These are phyloP conservation scores for Arthromyces matolae DNA, from an alignment of 768 basidiomycete genomes.

Conservation along the genomic window DNA sequence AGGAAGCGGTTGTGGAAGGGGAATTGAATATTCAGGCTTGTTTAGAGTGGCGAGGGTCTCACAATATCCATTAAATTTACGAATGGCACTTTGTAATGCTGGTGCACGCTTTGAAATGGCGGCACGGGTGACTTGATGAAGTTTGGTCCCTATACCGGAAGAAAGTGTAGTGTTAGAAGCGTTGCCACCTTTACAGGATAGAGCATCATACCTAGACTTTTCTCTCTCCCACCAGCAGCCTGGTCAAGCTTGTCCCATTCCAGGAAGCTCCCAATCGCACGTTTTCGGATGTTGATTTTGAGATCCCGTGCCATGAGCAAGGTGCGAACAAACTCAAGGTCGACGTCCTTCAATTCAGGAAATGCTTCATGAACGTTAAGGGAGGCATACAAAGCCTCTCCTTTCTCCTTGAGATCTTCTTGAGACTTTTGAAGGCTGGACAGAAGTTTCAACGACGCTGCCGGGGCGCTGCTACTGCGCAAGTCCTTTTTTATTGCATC, in stretches of 20 bases:
- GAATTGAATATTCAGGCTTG: conserved; percentile 25
- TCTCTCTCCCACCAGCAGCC: conserved; percentile 26
- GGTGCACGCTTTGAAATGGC: conserved; percentile 29
- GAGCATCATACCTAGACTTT: conserved; percentile 28
- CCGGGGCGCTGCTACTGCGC: not conserved
- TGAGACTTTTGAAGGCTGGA: not conserved
- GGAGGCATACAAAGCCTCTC: conserved; percentile 30
- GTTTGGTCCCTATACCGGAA: conserved; percentile 27
- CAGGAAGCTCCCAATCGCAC: conserved; percentile 31
- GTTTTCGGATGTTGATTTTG: conserved; percentile 37
- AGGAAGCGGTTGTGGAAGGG: conserved; percentile 28
- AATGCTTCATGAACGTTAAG: conserved; percentile 30
- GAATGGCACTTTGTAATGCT: conserved; percentile 24
- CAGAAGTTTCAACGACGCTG: not conserved
- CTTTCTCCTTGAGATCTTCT: conserved; percentile 9
- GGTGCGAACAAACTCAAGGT: conserved; percentile 24
- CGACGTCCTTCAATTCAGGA: conserved; percentile 29
- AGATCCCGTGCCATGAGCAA: conserved; percentile 30
- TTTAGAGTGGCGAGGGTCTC: conserved; percentile 20
- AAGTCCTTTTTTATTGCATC: not conserved
- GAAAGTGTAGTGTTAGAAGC: not conserved
- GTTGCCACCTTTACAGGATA: too few species aligned
- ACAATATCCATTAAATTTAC: conserved; percentile 26
- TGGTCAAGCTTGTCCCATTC: conserved; percentile 35
- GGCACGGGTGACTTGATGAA: conserved; percentile 30